Percentiles rank a stretch among this genome's conserved stretches.
Evolutionary conservation across 306 rosid genomes (phyloP).

Genomic region (Pterocarpus santalinus): DNA sequence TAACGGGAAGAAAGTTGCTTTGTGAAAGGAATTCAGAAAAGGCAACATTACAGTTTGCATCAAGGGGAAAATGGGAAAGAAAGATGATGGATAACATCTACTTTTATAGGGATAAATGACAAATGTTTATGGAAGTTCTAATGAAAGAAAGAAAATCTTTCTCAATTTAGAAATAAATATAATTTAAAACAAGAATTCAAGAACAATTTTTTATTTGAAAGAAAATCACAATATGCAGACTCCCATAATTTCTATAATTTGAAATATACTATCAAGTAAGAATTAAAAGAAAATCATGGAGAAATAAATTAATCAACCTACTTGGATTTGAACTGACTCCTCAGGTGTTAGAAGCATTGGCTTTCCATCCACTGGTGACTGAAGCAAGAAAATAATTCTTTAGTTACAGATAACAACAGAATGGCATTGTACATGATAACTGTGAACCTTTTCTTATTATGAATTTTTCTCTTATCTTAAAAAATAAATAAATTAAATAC

Average conservation of each 20-base stretch:
- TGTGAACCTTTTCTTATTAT: slow-evolving; percentile 4
- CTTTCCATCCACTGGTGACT: slow-evolving; percentile 99
- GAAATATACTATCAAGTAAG: background rate
- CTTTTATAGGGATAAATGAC: background rate
- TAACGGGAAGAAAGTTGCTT: too few relatives aligned
- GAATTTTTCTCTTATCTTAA: background rate
- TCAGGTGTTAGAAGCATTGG: slow-evolving; percentile 98
- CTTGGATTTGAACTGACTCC: slow-evolving; percentile 97
- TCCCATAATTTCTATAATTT: slow-evolving; percentile 17
- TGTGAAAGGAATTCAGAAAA: too few relatives aligned
- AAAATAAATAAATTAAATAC: background rate
- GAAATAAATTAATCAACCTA: slow-evolving; percentile 48
- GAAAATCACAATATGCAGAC: slow-evolving; percentile 13
- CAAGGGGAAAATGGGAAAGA: too few relatives aligned
- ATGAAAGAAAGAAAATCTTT: slow-evolving; percentile 15
- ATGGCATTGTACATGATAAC: slow-evolving; percentile 34
- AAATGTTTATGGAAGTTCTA: slow-evolving; percentile 21
- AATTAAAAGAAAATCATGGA: background rate
- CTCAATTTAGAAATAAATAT: slow-evolving; percentile 18
- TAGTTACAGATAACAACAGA: slow-evolving; percentile 44
- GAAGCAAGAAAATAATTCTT: slow-evolving; percentile 44
- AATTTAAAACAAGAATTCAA: slow-evolving; percentile 10
- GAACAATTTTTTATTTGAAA: slow-evolving; percentile 23
- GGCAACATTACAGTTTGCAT: too few relatives aligned
- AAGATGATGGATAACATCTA: too few relatives aligned